These are phyloP conservation scores for Coemansia brasiliensis DNA, from an alignment of 192 early-diverging fungal species.

Conservation along the genomic window DNA sequence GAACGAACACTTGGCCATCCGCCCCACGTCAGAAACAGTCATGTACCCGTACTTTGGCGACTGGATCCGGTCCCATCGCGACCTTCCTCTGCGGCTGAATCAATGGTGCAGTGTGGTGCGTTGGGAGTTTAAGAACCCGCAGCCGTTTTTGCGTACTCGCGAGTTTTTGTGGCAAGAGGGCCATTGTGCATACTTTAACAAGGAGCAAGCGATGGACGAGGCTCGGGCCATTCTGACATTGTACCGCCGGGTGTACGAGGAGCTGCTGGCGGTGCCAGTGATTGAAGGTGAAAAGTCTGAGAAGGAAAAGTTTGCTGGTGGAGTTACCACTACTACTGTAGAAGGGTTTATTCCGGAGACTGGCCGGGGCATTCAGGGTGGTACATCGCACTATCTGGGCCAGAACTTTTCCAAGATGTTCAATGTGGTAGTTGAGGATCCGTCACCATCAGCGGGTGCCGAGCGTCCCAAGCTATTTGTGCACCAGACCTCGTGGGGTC, in stretches of 20 bases:
- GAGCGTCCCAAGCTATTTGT: conserved; percentile 74
- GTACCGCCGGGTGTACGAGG: conserved; percentile 96
- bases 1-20: conserved; percentile 95
- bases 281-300: conserved; percentile 96
- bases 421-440: conserved; percentile 85
- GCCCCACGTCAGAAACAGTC: conserved; percentile 98
- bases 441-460: conserved; percentile 57
- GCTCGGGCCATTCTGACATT: conserved; percentile 88
- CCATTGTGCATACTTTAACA: conserved; percentile 92
- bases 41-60: conserved; percentile 99
- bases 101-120: conserved; percentile 99
- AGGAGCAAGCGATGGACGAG: conserved; percentile 84
- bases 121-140: conserved; percentile 99
- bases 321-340: conserved; percentile 94
- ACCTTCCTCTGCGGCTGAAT: conserved; percentile 94
- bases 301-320: conserved; percentile 99
- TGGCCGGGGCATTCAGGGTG: conserved; percentile 97
- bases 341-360: conserved; percentile 97
- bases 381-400: conserved; percentile 97
- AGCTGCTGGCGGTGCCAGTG: conserved; percentile 95
- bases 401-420: conserved; percentile 99
- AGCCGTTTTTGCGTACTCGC: conserved; percentile 97
- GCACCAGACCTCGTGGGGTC: conserved; percentile 99
- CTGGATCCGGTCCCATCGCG: conserved; percentile 97
- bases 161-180: conserved; percentile 99